Evolutionary conservation across 257 asterid species (phyloP).

Genomic region (Henckelia pumila): DNA sequence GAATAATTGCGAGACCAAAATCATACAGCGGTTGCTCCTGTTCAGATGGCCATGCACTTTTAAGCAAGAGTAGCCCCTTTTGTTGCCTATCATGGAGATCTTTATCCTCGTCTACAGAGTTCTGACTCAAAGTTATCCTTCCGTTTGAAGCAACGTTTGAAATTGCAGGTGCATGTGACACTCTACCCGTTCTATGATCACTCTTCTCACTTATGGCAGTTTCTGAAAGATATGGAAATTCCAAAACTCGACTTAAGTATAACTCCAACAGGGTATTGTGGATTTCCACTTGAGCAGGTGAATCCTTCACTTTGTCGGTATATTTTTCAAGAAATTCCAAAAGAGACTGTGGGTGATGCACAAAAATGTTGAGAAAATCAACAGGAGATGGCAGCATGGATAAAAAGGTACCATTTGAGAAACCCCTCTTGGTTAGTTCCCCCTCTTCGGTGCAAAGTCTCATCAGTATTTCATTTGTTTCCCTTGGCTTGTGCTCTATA

Average conservation of each 20-base stretch:
- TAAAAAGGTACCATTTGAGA: constrained; percentile 51
- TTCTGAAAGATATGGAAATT: constrained; percentile 45
- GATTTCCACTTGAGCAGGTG: constrained; percentile 73
- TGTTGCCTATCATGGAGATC: constrained; percentile 57
- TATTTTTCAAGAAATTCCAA: constrained; percentile 90
- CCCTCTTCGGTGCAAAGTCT: constrained; percentile 93
- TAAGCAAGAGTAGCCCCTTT: constrained; percentile 72
- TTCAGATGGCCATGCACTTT: constrained; percentile 90
- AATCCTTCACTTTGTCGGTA: constrained; percentile 75
- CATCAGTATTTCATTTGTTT: constrained; percentile 79
- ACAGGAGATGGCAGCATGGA: constrained; percentile 98
- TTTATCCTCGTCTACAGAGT: constrained; percentile 47
- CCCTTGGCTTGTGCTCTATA: constrained; percentile 59
- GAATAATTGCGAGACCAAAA: constrained; percentile 83
- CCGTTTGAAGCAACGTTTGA: constrained; percentile 49
- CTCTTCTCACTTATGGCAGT: constrained; percentile 38
- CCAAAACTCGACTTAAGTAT: constrained; percentile 44
- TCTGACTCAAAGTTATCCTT: constrained; percentile 23
- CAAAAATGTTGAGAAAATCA: constrained; percentile 85
- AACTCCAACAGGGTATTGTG: constrained; percentile 52
- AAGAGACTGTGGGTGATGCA: constrained; percentile 79
- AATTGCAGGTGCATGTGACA: constrained; percentile 27
- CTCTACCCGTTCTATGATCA: constrained; percentile 31
- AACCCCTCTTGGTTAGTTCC: constrained; percentile 49
- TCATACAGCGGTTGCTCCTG: constrained; percentile 88